Base-by-base conservation (phyloP, 2,329 filamentous ascomycete genomes). In the Beauveria australis region DNA sequence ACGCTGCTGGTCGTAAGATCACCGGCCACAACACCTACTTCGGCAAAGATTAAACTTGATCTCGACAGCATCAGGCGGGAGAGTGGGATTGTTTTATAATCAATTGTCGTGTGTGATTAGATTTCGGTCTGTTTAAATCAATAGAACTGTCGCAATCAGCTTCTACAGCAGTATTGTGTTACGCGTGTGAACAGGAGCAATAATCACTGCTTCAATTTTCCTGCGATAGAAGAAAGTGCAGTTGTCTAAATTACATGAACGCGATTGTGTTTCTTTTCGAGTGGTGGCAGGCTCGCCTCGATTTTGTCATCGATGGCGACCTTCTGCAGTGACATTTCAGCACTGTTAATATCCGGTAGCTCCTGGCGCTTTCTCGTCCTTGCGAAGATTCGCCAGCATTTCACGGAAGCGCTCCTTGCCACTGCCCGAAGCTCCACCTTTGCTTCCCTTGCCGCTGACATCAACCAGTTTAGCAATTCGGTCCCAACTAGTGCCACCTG, bases 381-480 rank as follows among this genome's bases (percentile, higher is more conserved):
- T 97, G 77, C 88, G 88, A 76, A 99, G 77, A 74, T 86, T 92
- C 68, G 92, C 76, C 69, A 99, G 78, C 71, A 97, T 71, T 77
- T 97, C 93, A 66, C 94, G 87, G 83, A 99, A 97, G 65, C 92
- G 90, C 75, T 95, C 91, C 83, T 99, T 99, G 69, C 93, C 92
- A 63, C 90, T 95, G 51, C 92, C 93, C 63, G 86, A 87, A 48
- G 90, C 92, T 70, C 92, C 93, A 62, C 93, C 92, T 75, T 87
- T 89, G 62, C 84, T 78, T 16, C 93, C 92, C 79, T 97, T 99
- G 64, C 94, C 94, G 70, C 91, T 97, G 66, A 99, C 77, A 75
- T 99, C 94, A n/a, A 97, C 92, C 67, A 99, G 76, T 79, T 97
- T 99, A 26, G 92, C 89, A 71, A 99, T 97, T 67, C 94, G 88